These are phyloP conservation scores for Filobasidium floriforme DNA, from an alignment of 768 basidiomycete genomes.

Conservation along the genomic window DNA sequence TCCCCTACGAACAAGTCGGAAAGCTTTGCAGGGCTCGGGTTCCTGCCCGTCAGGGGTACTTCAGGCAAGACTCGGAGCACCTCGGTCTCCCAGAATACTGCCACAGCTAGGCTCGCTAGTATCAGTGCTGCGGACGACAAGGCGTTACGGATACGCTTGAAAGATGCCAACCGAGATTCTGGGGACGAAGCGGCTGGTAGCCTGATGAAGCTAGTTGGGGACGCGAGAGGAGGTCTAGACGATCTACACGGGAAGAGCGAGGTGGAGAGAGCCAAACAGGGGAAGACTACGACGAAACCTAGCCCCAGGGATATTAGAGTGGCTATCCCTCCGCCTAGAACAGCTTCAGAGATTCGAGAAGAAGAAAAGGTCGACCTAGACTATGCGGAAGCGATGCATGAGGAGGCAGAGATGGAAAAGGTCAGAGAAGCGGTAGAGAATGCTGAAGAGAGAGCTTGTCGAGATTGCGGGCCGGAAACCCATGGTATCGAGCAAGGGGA, in stretches of 20 bases:
- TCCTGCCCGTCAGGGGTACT: not conserved
- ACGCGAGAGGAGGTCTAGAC: conserved; percentile 11
- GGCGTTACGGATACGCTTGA: conserved; percentile 10
- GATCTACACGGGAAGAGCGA: conserved; percentile 19
- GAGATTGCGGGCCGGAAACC: not conserved
- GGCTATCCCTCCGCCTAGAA: not conserved
- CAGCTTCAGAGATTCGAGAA: conserved; percentile 7
- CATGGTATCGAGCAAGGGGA: too few relatives aligned
- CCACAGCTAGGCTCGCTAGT: conserved; percentile 15
- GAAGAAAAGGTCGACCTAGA: conserved; percentile 18
- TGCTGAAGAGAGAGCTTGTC: not conserved
- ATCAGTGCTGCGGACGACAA: conserved; percentile 17
- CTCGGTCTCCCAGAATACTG: conserved; percentile 10
- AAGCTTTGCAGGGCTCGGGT: not conserved
- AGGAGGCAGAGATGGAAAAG: conserved; percentile 17
- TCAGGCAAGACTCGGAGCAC: not conserved
- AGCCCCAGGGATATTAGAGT: not conserved
- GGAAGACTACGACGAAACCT: not conserved
- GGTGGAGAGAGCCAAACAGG: not conserved
- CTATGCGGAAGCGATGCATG: conserved; percentile 12
- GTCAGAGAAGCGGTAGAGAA: conserved; percentile 13
- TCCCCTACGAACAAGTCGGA: not conserved
- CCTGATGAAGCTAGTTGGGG: conserved; percentile 11
- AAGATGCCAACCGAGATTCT: conserved; percentile 1
- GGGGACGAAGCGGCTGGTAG: conserved; percentile 9